Base-by-base conservation (phyloP, 768 basidiomycete species). In the Phaffia tasmanica region DNA sequence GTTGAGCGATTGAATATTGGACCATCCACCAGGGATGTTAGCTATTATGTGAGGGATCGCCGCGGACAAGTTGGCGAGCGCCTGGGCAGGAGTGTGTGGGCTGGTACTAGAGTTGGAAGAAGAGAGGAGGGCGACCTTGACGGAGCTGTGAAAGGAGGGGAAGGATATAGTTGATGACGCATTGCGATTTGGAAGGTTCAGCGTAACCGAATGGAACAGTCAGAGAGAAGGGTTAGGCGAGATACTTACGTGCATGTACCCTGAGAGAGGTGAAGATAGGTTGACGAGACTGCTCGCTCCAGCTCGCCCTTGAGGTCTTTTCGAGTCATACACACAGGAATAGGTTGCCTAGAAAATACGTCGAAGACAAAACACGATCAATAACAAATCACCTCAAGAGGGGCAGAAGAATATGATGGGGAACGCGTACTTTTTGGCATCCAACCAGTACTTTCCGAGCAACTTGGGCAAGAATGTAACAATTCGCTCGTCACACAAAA, bases 191-290 rank as follows among this genome's bases (percentile, higher is more conserved):
- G 19, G 51, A 57, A n/a, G 6, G 32, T 4, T 14, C 5, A 25
- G 25, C 30, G 19, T 1, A 63, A 4, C 19, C 6, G 9, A n/a
- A 27, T 46, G 14, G 35, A 11, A 21, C 6, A 23, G 23, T 29
- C 27, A 21, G 30, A 18, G 42, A 25, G 16, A 25, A 59, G 8
- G 35, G 57, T 29, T 25, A 30, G 11, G 57, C 35, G 53, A 50
- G 23, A 29, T 21, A 83, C 90, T 61, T 79, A 93, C 89, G 86
- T 84, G 83, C 87, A 89, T 7, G 91, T 95, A 47, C 16, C 95
- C 95, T 70, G 83, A 84, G 92, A 90, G 77, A 92, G 88, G 75
- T 92, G 88, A 86, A 95, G 88, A 76, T 95, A 95, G 2, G 94
- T 93, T 15, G 92, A 91, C 4, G 85, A 85, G 70, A 99, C 85